Percentiles rank a stretch among this genome's conserved stretches.
phyloP scores from a whole-genome alignment of 257 asterid genomes.

The Nicotiana paniculata region DNA sequence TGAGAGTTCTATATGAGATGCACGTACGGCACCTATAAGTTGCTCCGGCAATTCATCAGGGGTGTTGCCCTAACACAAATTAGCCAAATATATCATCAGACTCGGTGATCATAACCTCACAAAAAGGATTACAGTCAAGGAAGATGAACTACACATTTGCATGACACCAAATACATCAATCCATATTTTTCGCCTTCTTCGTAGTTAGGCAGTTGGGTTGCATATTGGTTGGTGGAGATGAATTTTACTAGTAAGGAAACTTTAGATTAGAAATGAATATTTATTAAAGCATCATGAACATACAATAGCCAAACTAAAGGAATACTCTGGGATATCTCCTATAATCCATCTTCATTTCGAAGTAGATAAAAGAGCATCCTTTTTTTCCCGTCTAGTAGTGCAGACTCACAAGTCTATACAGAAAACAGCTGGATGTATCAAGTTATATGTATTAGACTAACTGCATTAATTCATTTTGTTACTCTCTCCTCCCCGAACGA shows the following conservation, averaged over 20 bases:
- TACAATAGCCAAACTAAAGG: neutral
- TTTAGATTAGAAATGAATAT: neutral
- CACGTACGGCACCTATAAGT: constrained; percentile 43
- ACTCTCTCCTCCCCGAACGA: neutral
- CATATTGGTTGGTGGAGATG: neutral
- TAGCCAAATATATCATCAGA: neutral
- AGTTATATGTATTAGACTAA: neutral
- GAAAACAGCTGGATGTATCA: neutral
- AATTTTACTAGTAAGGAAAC: neutral
- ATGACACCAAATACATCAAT: neutral
- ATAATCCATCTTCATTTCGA: neutral
- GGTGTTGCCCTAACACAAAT: constrained; percentile 24
- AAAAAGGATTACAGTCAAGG: neutral
- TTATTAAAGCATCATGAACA: neutral
- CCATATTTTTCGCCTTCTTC: neutral
- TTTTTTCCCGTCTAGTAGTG: neutral
- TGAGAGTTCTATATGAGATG: constrained; percentile 38
- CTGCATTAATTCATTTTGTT: neutral
- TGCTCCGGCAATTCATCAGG: constrained; percentile 44
- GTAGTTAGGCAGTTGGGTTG: neutral
- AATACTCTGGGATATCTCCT: neutral
- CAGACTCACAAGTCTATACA: neutral
- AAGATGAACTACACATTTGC: neutral
- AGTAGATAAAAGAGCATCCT: neutral
- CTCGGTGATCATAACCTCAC: neutral